A percentile compares a stretch with the other conserved stretches of the same genome.
Conservation (phyloP, 257 asterid species). For the Salvia hispanica region DNA sequence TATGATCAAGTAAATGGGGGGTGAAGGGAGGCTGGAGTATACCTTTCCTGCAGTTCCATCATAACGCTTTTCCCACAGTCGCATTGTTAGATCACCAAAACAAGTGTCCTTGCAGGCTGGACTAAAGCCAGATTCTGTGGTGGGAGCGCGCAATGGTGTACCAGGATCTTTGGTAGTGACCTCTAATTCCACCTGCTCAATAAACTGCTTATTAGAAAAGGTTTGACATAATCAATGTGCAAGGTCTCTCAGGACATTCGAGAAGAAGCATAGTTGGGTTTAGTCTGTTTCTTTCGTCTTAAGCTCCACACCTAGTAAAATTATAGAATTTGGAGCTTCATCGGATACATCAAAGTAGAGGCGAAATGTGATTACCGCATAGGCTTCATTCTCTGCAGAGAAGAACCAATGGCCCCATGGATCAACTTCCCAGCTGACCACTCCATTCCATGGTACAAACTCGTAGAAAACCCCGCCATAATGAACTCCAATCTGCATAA, state of each 20-base stretch:
- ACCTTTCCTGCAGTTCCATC: constrained; percentile 89
- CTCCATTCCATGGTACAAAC: constrained; percentile 93
- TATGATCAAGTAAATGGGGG: constrained; percentile 6
- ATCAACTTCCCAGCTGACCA: constrained; percentile 78
- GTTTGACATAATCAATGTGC: not conserved
- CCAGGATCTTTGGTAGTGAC: constrained; percentile 77
- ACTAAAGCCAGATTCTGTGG: constrained; percentile 78
- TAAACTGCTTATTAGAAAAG: constrained; percentile 17
- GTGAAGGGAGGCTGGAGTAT: not conserved
- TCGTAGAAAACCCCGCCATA: constrained; percentile 77
- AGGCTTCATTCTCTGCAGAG: constrained; percentile 72
- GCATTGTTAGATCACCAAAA: constrained; percentile 62
- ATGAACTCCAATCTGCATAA: constrained; percentile 82
- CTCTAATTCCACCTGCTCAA: constrained; percentile 72
- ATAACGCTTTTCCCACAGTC: constrained; percentile 59
- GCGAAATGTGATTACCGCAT: constrained; percentile 47
- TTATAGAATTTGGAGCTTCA: not conserved
- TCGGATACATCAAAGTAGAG: not conserved
- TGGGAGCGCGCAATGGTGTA: constrained; percentile 93
- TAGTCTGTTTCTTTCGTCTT: constrained; percentile 4
- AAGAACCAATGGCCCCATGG: constrained; percentile 90
- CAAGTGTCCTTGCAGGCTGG: constrained; percentile 95
- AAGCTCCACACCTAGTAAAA: not conserved
- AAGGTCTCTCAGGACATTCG: constrained; percentile 9
- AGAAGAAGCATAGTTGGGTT: not conserved